Evolutionary conservation across 441 rosid species (phyloP).

Genomic region (Lepidium campestre): DNA sequence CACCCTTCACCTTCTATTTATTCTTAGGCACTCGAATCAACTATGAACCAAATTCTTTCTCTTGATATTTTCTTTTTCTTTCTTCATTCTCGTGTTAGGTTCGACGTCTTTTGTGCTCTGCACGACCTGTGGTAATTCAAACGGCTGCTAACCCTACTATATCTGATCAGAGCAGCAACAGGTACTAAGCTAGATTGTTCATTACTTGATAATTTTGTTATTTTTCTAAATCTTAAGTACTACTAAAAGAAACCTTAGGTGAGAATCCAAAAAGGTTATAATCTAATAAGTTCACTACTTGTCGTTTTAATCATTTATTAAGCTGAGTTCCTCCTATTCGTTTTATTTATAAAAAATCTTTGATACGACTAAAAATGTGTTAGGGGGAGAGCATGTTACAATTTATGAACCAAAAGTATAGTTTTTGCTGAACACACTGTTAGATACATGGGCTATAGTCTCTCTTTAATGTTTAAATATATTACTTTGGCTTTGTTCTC

Average conservation of each 20-base stretch:
- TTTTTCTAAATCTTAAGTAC: not conserved
- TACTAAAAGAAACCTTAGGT: not conserved
- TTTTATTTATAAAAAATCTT: not conserved
- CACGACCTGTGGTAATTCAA: slow-evolving; percentile 84
- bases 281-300: not conserved
- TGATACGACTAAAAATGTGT: not conserved
- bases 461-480: not conserved
- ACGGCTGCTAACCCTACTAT: slow-evolving; percentile 74
- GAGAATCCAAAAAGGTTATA: not conserved
- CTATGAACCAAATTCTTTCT: not conserved
- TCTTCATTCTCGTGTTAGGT: slow-evolving; percentile 46
- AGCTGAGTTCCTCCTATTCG: not conserved
- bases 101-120: slow-evolving; percentile 87
- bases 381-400: not conserved
- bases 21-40: not conserved
- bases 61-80: slow-evolving; percentile 9
- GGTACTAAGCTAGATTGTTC: slow-evolving; percentile 38
- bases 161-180: slow-evolving; percentile 94
- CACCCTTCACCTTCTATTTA: not conserved
- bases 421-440: slow-evolving; percentile 3
- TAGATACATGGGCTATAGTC: not conserved
- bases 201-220: not conserved
- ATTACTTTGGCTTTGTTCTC: slow-evolving; percentile 19
- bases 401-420: not conserved
- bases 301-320: not conserved